A percentile compares a stretch with the other conserved stretches of the same genome.
Evolutionary conservation across 768 basidiomycete species (phyloP).

Genomic region (Lyophyllum atratum): DNA sequence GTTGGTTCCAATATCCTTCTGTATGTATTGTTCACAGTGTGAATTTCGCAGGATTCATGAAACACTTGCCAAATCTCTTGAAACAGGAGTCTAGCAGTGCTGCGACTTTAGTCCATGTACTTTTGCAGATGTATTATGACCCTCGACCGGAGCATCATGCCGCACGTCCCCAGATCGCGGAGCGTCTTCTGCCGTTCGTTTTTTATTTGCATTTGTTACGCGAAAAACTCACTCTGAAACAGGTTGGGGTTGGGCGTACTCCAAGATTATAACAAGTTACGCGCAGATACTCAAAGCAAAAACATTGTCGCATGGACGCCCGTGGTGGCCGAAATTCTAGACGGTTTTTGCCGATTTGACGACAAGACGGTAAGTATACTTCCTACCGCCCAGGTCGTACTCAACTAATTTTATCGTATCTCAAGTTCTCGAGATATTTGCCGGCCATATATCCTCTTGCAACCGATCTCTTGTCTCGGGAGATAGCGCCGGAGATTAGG

Average conservation of each 20-base stretch:
- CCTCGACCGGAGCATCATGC: slow-evolving; percentile 85
- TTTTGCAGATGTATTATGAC: slow-evolving; percentile 94
- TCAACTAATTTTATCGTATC: slow-evolving; percentile 1
- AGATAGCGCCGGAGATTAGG: slow-evolving; percentile 82
- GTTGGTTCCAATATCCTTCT: slow-evolving; percentile 32
- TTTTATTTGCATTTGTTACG: not conserved
- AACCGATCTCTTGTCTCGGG: slow-evolving; percentile 82
- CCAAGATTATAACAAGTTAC: slow-evolving; percentile 88
- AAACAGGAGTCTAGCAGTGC: slow-evolving; percentile 99
- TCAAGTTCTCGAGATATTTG: slow-evolving; percentile 84
- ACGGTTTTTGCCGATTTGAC: slow-evolving; percentile 88
- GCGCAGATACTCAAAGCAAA: slow-evolving; percentile 88
- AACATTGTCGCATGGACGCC: slow-evolving; percentile 98
- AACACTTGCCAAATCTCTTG: slow-evolving; percentile 94
- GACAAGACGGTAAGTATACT: slow-evolving; percentile 76
- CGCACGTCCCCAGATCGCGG: slow-evolving; percentile 77
- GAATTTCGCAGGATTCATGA: slow-evolving; percentile 85
- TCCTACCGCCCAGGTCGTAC: not conserved
- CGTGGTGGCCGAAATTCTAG: slow-evolving; percentile 93
- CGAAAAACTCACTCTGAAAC: slow-evolving; percentile 12
- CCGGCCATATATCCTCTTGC: slow-evolving; percentile 90
- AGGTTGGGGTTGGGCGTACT: slow-evolving; percentile 89
- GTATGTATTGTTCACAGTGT: not conserved
- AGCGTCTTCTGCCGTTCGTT: slow-evolving; percentile 71
- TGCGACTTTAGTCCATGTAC: slow-evolving; percentile 88